phyloP scores from a whole-genome alignment of 2,329 filamentous ascomycete species.

The Ophiosphaerella narmari region DNA sequence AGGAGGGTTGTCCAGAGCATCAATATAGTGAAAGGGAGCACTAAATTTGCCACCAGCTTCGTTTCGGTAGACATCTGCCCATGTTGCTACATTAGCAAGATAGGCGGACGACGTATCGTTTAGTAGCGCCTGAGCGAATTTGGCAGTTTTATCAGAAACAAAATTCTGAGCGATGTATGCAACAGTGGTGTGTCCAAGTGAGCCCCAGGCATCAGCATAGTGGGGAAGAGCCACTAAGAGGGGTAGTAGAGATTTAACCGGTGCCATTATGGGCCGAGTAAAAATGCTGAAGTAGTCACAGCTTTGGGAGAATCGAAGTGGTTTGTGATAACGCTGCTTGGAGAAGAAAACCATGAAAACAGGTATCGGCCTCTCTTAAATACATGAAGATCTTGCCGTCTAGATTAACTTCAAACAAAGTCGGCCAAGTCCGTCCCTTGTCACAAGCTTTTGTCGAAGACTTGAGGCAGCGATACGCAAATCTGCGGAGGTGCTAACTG shows the following conservation, averaged over 20 bases:
- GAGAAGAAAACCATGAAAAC: not conserved
- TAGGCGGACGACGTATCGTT: conserved; percentile 52
- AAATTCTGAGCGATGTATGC: conserved; percentile 60
- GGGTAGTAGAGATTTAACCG: conserved; percentile 27
- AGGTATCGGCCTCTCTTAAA: conserved; percentile 2
- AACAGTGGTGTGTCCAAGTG: conserved; percentile 59
- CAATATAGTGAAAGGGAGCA: conserved; percentile 57
- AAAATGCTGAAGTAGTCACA: not conserved
- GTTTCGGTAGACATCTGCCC: conserved; percentile 58
- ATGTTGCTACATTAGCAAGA: conserved; percentile 58
- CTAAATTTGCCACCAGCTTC: conserved; percentile 55
- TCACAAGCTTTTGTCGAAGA: conserved; percentile 18
- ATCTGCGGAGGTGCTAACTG: conserved; percentile 28
- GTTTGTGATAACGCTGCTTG: no score
- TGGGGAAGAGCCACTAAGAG: conserved; percentile 28
- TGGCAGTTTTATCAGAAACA: conserved; percentile 48
- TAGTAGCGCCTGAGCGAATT: conserved; percentile 52
- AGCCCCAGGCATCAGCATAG: conserved; percentile 54
- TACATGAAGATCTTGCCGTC: conserved; percentile 8
- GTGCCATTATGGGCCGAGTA: conserved; percentile 22
- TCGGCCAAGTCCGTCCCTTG: conserved; percentile 39
- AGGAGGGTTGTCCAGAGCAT: conserved; percentile 56
- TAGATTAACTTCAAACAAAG: conserved; percentile 8
- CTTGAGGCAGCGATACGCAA: conserved; percentile 17
- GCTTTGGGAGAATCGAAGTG: no score